These are phyloP conservation scores for Pythium utonaiense DNA, from an alignment of 352 stramenopile species.

Conservation along the genomic window DNA sequence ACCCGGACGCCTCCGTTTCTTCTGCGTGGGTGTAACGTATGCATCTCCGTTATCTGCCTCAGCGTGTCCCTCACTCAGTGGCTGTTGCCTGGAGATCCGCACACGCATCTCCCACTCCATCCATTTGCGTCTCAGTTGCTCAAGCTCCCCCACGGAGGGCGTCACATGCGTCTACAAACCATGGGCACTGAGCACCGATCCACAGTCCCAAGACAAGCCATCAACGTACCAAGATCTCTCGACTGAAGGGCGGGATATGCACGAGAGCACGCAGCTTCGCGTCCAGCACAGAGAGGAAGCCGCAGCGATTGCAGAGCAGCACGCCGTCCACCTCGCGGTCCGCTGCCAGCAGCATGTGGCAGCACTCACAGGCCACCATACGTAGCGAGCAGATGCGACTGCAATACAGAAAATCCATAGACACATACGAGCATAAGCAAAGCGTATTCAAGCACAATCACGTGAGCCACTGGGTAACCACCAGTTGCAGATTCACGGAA, in stretches of 20 bases:
- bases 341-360: slow-evolving; percentile 20
- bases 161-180: neutral
- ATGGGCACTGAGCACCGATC: neutral
- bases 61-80: neutral
- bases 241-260: slow-evolving; percentile 21
- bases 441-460: neutral
- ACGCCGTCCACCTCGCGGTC: slow-evolving; percentile 17
- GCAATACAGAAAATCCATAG: neutral
- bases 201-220: neutral
- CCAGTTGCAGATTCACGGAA: too few relatives aligned
- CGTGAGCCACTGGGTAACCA: too few relatives aligned
- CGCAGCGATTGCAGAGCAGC: slow-evolving; percentile 32
- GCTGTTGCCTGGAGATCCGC: neutral
- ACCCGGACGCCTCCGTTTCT: neutral
- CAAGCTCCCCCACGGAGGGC: slow-evolving; percentile 1
- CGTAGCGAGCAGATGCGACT: slow-evolving; percentile 20
- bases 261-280: slow-evolving; percentile 20
- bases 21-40: neutral
- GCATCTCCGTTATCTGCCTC: neutral
- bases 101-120: slow-evolving; percentile 9
- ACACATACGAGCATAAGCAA: neutral
- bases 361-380: slow-evolving; percentile 30
- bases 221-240: slow-evolving; percentile 22
- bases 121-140: slow-evolving; percentile 3
- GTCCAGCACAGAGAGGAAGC: slow-evolving; percentile 28